phyloP scores from a whole-genome alignment of 2,329 filamentous ascomycete species.

The Nothophaeocryptopus gaeumannii region DNA sequence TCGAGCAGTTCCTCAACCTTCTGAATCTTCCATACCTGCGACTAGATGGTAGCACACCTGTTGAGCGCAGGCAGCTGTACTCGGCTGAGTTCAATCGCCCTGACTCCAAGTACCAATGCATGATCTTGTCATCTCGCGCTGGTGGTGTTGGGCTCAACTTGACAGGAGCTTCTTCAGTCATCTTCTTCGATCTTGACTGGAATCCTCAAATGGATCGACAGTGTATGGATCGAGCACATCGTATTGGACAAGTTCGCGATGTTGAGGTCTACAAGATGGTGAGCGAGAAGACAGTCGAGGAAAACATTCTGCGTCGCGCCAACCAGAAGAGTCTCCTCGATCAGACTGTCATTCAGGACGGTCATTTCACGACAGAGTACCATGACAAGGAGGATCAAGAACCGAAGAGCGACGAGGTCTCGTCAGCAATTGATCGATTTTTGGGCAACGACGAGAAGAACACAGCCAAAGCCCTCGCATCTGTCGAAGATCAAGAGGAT shows the following conservation, averaged over 20 bases:
- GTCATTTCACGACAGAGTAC: constrained; percentile 95
- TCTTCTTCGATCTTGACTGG: constrained; percentile 99
- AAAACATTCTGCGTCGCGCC: constrained; percentile 93
- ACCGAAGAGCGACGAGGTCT: constrained; percentile 62
- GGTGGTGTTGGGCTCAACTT: constrained; percentile 95
- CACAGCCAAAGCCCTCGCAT: constrained; percentile 73
- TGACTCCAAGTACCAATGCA: constrained; percentile 85
- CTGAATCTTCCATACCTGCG: constrained; percentile 96
- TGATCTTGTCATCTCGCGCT: constrained; percentile 92
- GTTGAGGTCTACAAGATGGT: constrained; percentile 86
- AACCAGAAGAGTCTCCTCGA: constrained; percentile 98
- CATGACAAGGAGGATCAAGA: constrained; percentile 55
- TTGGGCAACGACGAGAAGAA: constrained; percentile 63
- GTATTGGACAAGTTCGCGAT: constrained; percentile 94
- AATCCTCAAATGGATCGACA: constrained; percentile 99
- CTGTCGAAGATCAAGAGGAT: constrained; percentile 90
- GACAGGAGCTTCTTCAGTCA: constrained; percentile 93
- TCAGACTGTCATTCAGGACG: constrained; percentile 97
- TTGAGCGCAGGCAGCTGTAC: constrained; percentile 90
- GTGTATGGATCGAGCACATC: constrained; percentile 94
- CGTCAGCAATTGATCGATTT: constrained; percentile 81
- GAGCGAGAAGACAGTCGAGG: constrained; percentile 75
- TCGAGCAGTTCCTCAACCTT: constrained; percentile 97
- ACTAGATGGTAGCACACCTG: constrained; percentile 91
- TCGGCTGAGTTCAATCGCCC: constrained; percentile 91